Evolutionary conservation across 2,329 filamentous ascomycete species (phyloP), one percentile per base, ranked within the genome.

Genomic region (Penicillium sp.): DNA sequence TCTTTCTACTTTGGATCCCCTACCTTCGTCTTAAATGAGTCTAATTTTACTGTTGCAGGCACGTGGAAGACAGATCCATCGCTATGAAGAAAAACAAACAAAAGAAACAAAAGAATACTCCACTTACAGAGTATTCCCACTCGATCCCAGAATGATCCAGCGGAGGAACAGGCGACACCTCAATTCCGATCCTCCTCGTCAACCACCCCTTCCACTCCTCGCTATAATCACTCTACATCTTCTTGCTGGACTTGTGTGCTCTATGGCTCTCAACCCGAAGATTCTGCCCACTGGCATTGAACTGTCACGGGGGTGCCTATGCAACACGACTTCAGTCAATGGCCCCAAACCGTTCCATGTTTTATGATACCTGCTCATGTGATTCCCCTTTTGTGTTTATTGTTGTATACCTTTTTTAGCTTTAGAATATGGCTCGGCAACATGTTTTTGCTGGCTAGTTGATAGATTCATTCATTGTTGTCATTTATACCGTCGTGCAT

Each of bases 11-110:
- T 13, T 36, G 4, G 34, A n/a, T 36, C 8, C 5, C 24, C 24
- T 27, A 27, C 24, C 5, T 14, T 49, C 10, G 9, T 45, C 14
- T 29, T n/a, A 16, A n/a, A 29, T 48, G 11, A 48, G 45, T 48
- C 59, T 66, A 45, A 68, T 41, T 48, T 31, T 11, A 45, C 11
- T 13, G 13, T 16, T 27, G 2, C 24, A 74, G 72, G 72, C 29
- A 63, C 71, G 29, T 74, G 72, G 72, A 74, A 74, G 56, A 71
- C 71, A 11, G 69, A 72, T 41, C 65, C 69, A 14, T 69, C 68
- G 8, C 60, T 72, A 18, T 71, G 50, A 65, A 38, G 24, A 27
- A 27, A 27, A n/a, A n/a, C n/a, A n/a, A n/a, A n/a, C n/a, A n/a
- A n/a, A n/a, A n/a, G 24, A 27, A 27, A 27, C 24, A 27, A 27